phyloP scores from a whole-genome alignment of 2,329 filamentous ascomycete genomes.

The Aspergillus jensenii region DNA sequence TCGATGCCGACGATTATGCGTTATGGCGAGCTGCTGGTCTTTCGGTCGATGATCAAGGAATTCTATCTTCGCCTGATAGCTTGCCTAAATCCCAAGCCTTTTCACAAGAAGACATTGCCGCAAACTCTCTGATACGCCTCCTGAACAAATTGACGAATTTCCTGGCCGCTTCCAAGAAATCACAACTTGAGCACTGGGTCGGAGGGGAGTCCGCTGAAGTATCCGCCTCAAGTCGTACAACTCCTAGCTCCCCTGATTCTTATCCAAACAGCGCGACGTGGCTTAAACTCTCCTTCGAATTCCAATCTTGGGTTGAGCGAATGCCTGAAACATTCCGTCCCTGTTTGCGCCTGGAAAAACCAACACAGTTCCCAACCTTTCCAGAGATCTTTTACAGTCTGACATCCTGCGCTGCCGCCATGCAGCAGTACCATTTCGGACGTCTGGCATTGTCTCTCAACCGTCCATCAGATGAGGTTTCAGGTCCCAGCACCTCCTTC shows the following conservation, averaged over 20 bases:
- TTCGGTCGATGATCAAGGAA: conserved; percentile 51
- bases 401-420: conserved; percentile 61
- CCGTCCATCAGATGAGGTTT: conserved; percentile 56
- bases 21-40: conserved; percentile 64
- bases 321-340: conserved; percentile 59
- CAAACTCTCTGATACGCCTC: conserved; percentile 63
- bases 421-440: conserved; percentile 66
- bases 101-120: conserved; percentile 61
- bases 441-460: conserved; percentile 63
- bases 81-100: conserved; percentile 15
- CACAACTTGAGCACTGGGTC: conserved; percentile 40
- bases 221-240: conserved; percentile 39
- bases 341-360: conserved; percentile 49
- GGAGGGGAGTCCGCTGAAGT: conserved; percentile 34
- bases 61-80: conserved; percentile 38
- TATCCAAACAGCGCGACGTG: conserved; percentile 51
- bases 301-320: conserved; percentile 58
- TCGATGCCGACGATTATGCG: conserved; percentile 57
- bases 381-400: conserved; percentile 61
- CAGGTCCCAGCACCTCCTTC: conserved; percentile 52
- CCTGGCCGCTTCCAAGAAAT: conserved; percentile 57
- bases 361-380: conserved; percentile 40
- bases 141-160: conserved; percentile 64
- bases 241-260: conserved; percentile 35
- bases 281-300: conserved; percentile 54